A percentile compares a stretch with the other conserved stretches of the same genome.
phyloP scores from a whole-genome alignment of 2,329 filamentous ascomycete species.

The Nothophaeocryptopus gaeumannii region DNA sequence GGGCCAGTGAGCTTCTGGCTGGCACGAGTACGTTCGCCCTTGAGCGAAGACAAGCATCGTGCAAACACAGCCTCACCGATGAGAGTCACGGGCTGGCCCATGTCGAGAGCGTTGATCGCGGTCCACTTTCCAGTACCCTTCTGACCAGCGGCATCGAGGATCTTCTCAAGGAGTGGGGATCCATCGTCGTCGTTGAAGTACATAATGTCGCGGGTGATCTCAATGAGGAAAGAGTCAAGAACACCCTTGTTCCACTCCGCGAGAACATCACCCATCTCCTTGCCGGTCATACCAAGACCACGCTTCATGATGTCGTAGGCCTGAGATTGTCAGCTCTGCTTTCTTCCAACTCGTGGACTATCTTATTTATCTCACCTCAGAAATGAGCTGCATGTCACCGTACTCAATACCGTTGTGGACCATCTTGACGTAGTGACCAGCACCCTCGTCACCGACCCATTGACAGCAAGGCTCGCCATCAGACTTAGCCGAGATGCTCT shows the following conservation, averaged over 20 bases:
- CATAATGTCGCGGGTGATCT: conserved; percentile 98
- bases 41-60: conserved; percentile 90
- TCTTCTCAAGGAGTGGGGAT: conserved; percentile 92
- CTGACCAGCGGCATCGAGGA: conserved; percentile 95
- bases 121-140: conserved; percentile 99
- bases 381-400: conserved; percentile 99
- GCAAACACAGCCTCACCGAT: conserved; percentile 97
- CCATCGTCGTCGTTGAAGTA: conserved; percentile 97
- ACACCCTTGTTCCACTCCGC: conserved; percentile 98
- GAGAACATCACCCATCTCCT: conserved; percentile 95
- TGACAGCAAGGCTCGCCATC: conserved; percentile 97
- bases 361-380: conserved; percentile 65
- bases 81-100: conserved; percentile 96
- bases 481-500: conserved; percentile 95
- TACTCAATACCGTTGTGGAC: conserved; percentile 99
- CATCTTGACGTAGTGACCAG: conserved; percentile 99
- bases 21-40: conserved; percentile 85
- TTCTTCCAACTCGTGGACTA: not conserved
- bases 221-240: conserved; percentile 97
- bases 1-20: conserved; percentile 76
- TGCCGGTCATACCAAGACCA: conserved; percentile 79
- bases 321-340: conserved; percentile 47
- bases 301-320: conserved; percentile 99
- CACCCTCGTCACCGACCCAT: conserved; percentile 99
- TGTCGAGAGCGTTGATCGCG: conserved; percentile 96